Percentiles rank a stretch among this genome's conserved stretches.
These are phyloP conservation scores for Paracorniculantispora psalliotae DNA, from an alignment of 2,329 filamentous ascomycete species.

Conservation along the genomic window DNA sequence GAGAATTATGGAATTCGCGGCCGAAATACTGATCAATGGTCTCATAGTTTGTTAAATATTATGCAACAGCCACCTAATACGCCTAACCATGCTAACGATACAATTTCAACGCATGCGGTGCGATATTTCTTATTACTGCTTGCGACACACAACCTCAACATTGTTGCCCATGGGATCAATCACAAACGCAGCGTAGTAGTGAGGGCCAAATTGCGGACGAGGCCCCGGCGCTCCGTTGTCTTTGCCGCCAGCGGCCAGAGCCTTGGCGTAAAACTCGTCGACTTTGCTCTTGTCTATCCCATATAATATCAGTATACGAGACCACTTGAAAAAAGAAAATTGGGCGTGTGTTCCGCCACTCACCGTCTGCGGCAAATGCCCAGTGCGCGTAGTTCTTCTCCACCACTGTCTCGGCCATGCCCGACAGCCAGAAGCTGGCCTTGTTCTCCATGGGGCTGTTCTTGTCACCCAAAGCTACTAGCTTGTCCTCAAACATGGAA, in stretches of 20 bases:
- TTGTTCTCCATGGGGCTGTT: conserved; percentile 1
- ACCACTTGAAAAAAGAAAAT: background rate
- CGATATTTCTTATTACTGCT: background rate
- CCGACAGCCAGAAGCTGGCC: conserved; percentile 13
- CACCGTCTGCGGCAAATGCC: conserved; percentile 8
- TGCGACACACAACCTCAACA: conserved; percentile 35
- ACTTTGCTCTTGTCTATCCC: conserved; percentile 32
- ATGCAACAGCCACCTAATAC: background rate
- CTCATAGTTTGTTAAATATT: background rate
- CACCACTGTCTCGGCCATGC: background rate
- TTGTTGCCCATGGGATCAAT: conserved; percentile 43
- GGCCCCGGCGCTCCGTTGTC: conserved; percentile 40
- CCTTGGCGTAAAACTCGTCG: conserved; percentile 35
- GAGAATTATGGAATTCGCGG: too few species aligned
- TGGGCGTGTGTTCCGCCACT: background rate
- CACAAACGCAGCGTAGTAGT: conserved; percentile 43
- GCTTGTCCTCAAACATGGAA: conserved; percentile 9
- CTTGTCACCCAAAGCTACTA: conserved; percentile 11
- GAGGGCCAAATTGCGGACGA: conserved; percentile 33
- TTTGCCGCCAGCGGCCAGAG: conserved; percentile 34
- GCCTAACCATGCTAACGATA: background rate
- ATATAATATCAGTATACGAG: background rate
- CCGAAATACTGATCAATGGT: too few species aligned
- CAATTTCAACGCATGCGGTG: background rate
- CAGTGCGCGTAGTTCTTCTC: conserved; percentile 6